Conservation (phyloP, 2,329 filamentous ascomycete genomes). For the Fusarium dlaminii region DNA sequence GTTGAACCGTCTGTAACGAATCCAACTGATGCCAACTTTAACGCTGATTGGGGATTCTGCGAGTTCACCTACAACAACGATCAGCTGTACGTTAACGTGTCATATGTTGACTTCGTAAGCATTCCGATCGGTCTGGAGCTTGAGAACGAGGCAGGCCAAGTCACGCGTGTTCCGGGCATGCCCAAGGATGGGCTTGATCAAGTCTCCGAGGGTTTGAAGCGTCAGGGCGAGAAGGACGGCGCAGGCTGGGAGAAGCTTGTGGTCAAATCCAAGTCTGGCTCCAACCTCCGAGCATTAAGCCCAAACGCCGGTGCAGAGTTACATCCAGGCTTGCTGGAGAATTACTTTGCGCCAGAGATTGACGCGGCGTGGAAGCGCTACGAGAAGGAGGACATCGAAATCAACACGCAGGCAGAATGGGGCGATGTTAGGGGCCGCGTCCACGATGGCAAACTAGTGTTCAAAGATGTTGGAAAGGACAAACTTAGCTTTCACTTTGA, state of each 20-base stretch:
- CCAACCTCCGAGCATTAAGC: constrained; percentile 61
- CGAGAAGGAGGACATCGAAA: constrained; percentile 52
- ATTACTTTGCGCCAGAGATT: constrained; percentile 62
- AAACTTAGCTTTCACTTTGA: constrained; percentile 47
- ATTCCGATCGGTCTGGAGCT: constrained; percentile 69
- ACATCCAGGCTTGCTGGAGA: constrained; percentile 55
- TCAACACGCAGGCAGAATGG: constrained; percentile 65
- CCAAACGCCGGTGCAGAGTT: constrained; percentile 61
- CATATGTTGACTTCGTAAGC: constrained; percentile 79
- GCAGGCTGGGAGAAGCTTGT: constrained; percentile 64
- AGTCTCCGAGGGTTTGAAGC: constrained; percentile 56
- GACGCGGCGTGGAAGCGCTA: constrained; percentile 64
- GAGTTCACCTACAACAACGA: constrained; percentile 73
- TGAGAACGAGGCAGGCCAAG: constrained; percentile 54
- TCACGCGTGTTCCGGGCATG: constrained; percentile 60
- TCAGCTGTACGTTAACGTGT: constrained; percentile 75
- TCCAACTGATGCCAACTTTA: constrained; percentile 68
- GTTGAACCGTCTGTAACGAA: constrained; percentile 81
- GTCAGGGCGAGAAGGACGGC: constrained; percentile 57
- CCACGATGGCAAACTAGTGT: constrained; percentile 50
- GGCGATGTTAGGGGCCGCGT: constrained; percentile 59
- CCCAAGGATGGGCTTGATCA: constrained; percentile 56
- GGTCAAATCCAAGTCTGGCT: constrained; percentile 51
- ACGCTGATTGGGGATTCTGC: constrained; percentile 71
- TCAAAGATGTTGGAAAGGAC: constrained; percentile 52